Conservation (phyloP, 495 filamentous ascomycete genomes). For the Lichina pygmaea region DNA sequence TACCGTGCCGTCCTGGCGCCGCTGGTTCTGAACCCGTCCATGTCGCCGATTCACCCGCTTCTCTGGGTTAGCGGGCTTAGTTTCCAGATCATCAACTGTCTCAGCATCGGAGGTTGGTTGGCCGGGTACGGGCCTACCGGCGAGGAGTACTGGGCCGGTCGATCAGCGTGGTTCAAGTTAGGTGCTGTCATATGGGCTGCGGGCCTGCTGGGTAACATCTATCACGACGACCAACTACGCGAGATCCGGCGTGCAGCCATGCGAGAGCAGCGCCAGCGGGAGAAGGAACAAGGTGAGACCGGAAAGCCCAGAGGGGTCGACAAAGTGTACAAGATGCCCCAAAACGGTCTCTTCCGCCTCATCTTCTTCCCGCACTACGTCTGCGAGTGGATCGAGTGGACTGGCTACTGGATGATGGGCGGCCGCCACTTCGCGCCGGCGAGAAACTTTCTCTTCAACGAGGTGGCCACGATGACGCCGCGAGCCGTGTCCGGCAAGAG, state of each 20-base stretch:
- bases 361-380: slow-evolving; percentile 85
- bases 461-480: slow-evolving; percentile 72
- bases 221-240: slow-evolving; percentile 52
- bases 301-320: slow-evolving; percentile 20
- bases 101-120: slow-evolving; percentile 54
- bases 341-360: slow-evolving; percentile 52
- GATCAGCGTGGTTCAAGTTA: slow-evolving; percentile 10
- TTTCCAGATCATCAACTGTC: slow-evolving; percentile 46
- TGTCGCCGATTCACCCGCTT: slow-evolving; percentile 45
- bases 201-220: slow-evolving; percentile 59
- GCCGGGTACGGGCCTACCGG: slow-evolving; percentile 45
- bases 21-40: slow-evolving; percentile 52
- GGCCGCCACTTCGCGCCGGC: slow-evolving; percentile 36
- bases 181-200: slow-evolving; percentile 34
- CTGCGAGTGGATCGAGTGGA: slow-evolving; percentile 90
- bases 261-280: slow-evolving; percentile 13
- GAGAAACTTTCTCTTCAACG: slow-evolving; percentile 58
- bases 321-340: slow-evolving; percentile 79
- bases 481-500: slow-evolving; percentile 54
- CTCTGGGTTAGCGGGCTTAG: not conserved
- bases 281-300: slow-evolving; percentile 13
- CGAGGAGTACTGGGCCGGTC: slow-evolving; percentile 25
- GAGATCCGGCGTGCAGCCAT: slow-evolving; percentile 37
- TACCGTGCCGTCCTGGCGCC: slow-evolving; percentile 71
- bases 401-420: slow-evolving; percentile 54